These are phyloP conservation scores for Zygosaccharomyces pseudobailii DNA, from an alignment of 1,139 yeast genomes.

Conservation along the genomic window DNA sequence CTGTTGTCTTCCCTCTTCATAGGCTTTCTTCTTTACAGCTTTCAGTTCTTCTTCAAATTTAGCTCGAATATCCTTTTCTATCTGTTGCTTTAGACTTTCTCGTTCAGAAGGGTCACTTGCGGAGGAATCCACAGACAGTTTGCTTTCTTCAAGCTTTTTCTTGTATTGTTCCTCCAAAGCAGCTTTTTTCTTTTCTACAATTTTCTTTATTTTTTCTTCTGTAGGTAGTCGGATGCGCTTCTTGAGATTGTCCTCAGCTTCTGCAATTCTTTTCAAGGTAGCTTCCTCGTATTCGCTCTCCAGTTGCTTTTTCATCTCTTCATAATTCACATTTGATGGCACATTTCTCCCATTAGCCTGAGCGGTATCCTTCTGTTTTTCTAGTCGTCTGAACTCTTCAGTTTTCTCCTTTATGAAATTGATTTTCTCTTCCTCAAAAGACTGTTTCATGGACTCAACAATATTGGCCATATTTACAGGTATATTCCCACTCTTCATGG, in stretches of 20 bases:
- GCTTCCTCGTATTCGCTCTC: constrained; percentile 30
- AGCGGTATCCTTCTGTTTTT: constrained; percentile 18
- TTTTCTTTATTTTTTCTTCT: constrained; percentile 29
- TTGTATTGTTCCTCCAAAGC: constrained; percentile 28
- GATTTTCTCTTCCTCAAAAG: constrained; percentile 24
- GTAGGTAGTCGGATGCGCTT: constrained; percentile 29
- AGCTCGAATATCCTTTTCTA: constrained; percentile 18
- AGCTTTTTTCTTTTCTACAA: constrained; percentile 22
- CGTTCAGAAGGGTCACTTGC: constrained; percentile 7
- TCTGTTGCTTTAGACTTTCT: constrained; percentile 15
- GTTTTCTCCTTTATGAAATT: constrained; percentile 16
- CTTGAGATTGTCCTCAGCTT: constrained; percentile 33
- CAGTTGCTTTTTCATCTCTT: constrained; percentile 18
- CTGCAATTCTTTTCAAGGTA: constrained; percentile 21
- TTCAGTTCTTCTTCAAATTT: constrained; percentile 29
- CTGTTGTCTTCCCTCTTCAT: constrained; percentile 39
- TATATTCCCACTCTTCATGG: constrained; percentile 6
- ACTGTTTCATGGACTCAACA: constrained; percentile 25
- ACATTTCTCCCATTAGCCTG: constrained; percentile 2
- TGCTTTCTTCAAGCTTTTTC: constrained; percentile 17
- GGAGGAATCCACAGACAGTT: constrained; percentile 9
- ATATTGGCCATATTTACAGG: constrained; percentile 18
- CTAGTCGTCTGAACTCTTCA: constrained; percentile 20
- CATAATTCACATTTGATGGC: constrained; percentile 4
- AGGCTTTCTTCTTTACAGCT: constrained; percentile 36